Conservation (phyloP, 768 basidiomycete genomes). For the Erythrobasidium yunnanense region DNA sequence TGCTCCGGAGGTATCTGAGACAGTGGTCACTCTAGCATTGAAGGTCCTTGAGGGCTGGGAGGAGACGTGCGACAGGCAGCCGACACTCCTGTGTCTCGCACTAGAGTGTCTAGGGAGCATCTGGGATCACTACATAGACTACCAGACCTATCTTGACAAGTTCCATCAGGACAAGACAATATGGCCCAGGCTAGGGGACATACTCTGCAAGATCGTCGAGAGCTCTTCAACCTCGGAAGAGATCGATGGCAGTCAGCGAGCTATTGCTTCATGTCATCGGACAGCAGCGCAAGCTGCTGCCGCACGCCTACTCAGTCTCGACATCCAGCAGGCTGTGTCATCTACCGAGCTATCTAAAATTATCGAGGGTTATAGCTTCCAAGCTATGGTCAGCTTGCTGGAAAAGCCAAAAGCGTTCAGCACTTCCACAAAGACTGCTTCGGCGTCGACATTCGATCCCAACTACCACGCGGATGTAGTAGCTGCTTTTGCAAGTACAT, state of each 20-base stretch:
- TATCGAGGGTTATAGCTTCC: not conserved
- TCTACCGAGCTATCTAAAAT: not conserved
- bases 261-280: not conserved
- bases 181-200: constrained; percentile 49
- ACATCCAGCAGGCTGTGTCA: not conserved
- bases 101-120: constrained; percentile 64
- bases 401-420: not conserved
- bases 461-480: not conserved
- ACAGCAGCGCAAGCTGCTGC: not conserved
- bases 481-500: not conserved
- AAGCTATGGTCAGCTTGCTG: not conserved
- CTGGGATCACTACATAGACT: constrained; percentile 70
- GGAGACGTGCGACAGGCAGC: constrained; percentile 64
- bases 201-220: not conserved
- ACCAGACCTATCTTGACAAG: constrained; percentile 52
- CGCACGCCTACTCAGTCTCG: not conserved
- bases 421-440: not conserved
- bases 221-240: no score
- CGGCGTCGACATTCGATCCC: not conserved
- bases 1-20: constrained; percentile 46
- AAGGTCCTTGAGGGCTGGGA: constrained; percentile 61
- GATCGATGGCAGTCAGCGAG: not conserved
- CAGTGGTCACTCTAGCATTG: constrained; percentile 58
- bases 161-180: constrained; percentile 53
- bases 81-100: constrained; percentile 61